These are phyloP conservation scores for Filobasidium wieringae DNA, from an alignment of 768 basidiomycete genomes.

Conservation along the genomic window DNA sequence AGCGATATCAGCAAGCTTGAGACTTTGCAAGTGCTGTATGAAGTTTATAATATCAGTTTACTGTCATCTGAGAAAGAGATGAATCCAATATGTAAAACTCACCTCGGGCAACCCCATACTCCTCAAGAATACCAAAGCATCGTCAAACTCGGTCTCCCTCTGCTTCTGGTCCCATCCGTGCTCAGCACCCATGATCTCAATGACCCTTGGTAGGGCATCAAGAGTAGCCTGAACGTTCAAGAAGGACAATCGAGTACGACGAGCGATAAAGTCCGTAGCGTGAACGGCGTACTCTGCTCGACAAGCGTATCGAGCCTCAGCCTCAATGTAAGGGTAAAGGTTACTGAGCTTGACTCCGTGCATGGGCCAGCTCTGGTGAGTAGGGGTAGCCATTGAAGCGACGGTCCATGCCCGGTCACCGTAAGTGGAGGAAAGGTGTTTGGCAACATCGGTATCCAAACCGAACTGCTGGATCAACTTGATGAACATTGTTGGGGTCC, in stretches of 20 bases:
- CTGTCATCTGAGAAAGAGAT: not conserved
- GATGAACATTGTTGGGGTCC: constrained; percentile 95
- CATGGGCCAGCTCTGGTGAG: constrained; percentile 67
- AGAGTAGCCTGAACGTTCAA: constrained; percentile 78
- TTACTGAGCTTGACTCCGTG: constrained; percentile 62
- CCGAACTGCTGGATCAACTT: constrained; percentile 87
- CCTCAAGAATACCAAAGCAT: constrained; percentile 55
- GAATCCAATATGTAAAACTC: constrained; percentile 4
- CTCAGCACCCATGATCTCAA: constrained; percentile 82
- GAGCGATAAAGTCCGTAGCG: constrained; percentile 84
- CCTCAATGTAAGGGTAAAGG: constrained; percentile 80
- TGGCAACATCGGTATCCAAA: constrained; percentile 78
- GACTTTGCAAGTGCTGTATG: constrained; percentile 11
- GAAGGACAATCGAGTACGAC: constrained; percentile 86
- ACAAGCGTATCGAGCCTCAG: constrained; percentile 79
- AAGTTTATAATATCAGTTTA: not conserved
- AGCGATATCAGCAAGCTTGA: constrained; percentile 33
- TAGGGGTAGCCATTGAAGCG: constrained; percentile 63
- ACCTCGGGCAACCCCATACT: constrained; percentile 66
- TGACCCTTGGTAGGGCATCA: constrained; percentile 69
- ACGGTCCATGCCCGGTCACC: constrained; percentile 96
- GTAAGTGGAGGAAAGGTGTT: constrained; percentile 84
- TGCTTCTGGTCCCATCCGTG: constrained; percentile 59
- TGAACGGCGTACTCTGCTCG: constrained; percentile 83
- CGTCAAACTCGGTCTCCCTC: constrained; percentile 51